Conservation (phyloP, 2,329 filamentous ascomycete genomes). For the Leptoxyphium fumago region DNA sequence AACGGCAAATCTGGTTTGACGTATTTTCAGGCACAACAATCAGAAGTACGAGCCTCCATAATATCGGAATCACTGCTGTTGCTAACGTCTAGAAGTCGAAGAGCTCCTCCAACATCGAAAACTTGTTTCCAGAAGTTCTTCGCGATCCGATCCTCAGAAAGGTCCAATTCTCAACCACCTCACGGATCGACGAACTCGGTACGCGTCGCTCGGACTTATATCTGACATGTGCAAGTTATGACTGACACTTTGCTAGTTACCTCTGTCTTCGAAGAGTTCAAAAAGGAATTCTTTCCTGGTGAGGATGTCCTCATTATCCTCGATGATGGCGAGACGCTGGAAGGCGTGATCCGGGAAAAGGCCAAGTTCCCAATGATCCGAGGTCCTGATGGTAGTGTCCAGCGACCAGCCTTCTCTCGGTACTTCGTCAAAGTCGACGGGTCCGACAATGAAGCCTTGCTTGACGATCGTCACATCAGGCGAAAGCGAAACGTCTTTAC, state of each 20-base stretch:
- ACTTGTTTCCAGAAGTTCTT: slow-evolving; percentile 77
- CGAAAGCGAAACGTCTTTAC: slow-evolving; percentile 87
- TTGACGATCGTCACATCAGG: slow-evolving; percentile 67
- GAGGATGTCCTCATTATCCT: slow-evolving; percentile 66
- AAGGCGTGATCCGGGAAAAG: slow-evolving; percentile 73
- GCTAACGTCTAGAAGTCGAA: slow-evolving; percentile 22
- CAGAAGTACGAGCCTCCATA: slow-evolving; percentile 16
- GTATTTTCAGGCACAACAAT: slow-evolving; percentile 70
- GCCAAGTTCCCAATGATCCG: slow-evolving; percentile 51
- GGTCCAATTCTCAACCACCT: slow-evolving; percentile 82
- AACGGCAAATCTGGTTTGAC: slow-evolving; percentile 82
- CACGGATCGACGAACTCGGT: slow-evolving; percentile 72
- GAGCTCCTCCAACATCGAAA: slow-evolving; percentile 78
- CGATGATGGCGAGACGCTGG: slow-evolving; percentile 49
- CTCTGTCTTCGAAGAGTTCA: slow-evolving; percentile 52
- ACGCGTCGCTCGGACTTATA: slow-evolving; percentile 13
- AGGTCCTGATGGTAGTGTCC: slow-evolving; percentile 52
- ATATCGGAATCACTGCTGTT: not conserved
- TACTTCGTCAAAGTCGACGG: slow-evolving; percentile 62
- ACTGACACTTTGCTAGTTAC: slow-evolving; percentile 25
- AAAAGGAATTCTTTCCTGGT: slow-evolving; percentile 78
- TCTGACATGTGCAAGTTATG: not conserved
- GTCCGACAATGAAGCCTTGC: slow-evolving; percentile 54
- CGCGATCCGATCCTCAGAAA: slow-evolving; percentile 81
- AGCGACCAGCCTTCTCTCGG: slow-evolving; percentile 53